Conservation (phyloP, 352 stramenopile species). For the Phytophthora sojae region DNA sequence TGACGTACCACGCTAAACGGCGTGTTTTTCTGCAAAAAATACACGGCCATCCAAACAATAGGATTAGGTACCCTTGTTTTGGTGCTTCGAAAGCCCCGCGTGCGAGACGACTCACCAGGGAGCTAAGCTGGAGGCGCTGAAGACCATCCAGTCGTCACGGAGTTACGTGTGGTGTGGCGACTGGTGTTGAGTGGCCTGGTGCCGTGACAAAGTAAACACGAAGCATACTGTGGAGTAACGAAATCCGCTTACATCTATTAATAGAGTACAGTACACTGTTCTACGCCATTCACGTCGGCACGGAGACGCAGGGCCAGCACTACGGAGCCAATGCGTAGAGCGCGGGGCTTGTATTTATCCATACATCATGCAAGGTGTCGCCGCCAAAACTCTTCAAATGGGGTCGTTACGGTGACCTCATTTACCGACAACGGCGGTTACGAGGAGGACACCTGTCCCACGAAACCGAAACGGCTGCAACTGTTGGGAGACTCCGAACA, state of each 20-base stretch:
- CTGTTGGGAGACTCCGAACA: no score
- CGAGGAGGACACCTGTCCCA: no score
- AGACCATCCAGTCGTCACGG: not conserved
- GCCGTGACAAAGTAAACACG: not conserved
- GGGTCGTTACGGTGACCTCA: no score
- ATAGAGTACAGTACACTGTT: no score
- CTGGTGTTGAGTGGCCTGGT: not conserved
- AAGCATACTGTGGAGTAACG: not conserved
- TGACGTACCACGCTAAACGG: conserved; percentile 7
- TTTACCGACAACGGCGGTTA: no score
- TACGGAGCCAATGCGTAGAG: no score
- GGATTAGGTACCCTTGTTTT: not conserved
- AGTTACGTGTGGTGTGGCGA: not conserved
- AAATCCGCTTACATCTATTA: not conserved
- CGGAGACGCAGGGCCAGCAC: no score
- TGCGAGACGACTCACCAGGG: not conserved
- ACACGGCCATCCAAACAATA: conserved; percentile 1
- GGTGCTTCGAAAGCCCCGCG: not conserved
- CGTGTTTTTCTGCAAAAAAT: conserved; percentile 13
- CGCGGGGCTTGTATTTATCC: not conserved
- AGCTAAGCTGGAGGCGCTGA: not conserved
- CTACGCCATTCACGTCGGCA: no score
- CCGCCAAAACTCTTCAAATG: conserved; percentile 2
- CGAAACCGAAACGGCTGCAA: no score
- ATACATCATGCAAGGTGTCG: no score